Evolutionary conservation across 257 asterid genomes (phyloP).

Genomic region (Asclepias syriaca): DNA sequence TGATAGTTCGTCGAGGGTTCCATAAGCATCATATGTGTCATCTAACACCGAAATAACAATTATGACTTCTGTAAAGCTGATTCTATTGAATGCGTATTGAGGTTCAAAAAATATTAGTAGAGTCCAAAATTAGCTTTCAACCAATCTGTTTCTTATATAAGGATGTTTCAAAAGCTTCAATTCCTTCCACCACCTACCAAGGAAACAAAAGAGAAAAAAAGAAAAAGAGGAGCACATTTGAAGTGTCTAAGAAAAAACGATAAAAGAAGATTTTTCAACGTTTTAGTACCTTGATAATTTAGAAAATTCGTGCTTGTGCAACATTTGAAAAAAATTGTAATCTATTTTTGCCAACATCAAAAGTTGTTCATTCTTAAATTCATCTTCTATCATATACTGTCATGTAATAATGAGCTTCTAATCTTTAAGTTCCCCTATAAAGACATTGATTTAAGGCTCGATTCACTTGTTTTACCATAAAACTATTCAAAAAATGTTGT

Average conservation of each 20-base stretch:
- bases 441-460: constrained; percentile 28
- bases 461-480: constrained; percentile 21
- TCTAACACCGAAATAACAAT: neutral
- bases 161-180: neutral
- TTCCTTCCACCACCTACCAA: constrained; percentile 12
- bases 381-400: constrained; percentile 21
- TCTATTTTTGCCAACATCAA: constrained; percentile 19
- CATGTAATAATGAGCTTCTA: constrained; percentile 26
- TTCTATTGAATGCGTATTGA: neutral
- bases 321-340: constrained; percentile 31
- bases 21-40: constrained; percentile 17
- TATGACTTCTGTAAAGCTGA: neutral
- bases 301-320: constrained; percentile 33
- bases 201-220: neutral
- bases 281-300: constrained; percentile 23
- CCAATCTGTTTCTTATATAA: constrained; percentile 2
- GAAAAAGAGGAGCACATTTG: too few relatives aligned
- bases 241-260: too few relatives aligned
- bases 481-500: neutral
- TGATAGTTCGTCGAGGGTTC: neutral
- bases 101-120: constrained; percentile 1
- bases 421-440: constrained; percentile 28
- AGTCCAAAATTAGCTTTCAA: constrained; percentile 6
- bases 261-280: neutral
- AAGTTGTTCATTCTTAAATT: constrained; percentile 7